Evolutionary conservation across 495 filamentous ascomycete genomes (phyloP).

Genomic region (Durotheca rogersii): DNA sequence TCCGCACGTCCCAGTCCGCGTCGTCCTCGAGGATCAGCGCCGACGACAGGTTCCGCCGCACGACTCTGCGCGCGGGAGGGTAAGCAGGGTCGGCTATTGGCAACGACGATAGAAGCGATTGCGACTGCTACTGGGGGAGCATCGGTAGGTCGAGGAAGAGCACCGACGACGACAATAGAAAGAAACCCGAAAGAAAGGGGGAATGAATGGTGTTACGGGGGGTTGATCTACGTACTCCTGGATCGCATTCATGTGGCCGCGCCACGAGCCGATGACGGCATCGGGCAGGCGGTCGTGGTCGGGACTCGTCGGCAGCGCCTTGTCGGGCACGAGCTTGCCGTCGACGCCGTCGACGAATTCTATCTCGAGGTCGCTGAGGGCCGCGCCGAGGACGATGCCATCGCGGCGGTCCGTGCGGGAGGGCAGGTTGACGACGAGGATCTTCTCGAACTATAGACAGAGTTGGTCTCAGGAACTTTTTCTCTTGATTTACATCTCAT

Average conservation of each 20-base stretch:
- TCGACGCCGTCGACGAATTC: constrained; percentile 51
- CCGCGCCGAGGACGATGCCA: constrained; percentile 51
- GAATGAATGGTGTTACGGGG: too few relatives aligned
- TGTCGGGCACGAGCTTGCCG: constrained; percentile 40
- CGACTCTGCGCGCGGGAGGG: constrained; percentile 33
- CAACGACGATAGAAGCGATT: too few relatives aligned
- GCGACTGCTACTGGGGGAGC: too few relatives aligned
- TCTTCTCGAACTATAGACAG: constrained; percentile 51
- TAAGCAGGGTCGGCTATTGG: constrained; percentile 8
- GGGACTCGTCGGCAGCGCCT: constrained; percentile 36
- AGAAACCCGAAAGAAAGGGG: not conserved
- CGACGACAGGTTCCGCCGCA: constrained; percentile 46
- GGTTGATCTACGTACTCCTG: constrained; percentile 26
- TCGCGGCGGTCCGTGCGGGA: constrained; percentile 57
- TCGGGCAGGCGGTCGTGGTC: constrained; percentile 13
- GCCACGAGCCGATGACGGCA: constrained; percentile 26
- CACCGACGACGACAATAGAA: too few relatives aligned
- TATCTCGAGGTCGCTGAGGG: constrained; percentile 48
- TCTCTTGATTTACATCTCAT: too few relatives aligned
- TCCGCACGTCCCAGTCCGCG: constrained; percentile 56
- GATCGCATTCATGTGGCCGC: constrained; percentile 33
- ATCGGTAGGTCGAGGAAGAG: too few relatives aligned
- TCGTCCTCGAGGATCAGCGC: constrained; percentile 61
- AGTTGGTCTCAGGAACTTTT: too few relatives aligned
- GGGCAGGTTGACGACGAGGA: constrained; percentile 55